phyloP scores from a whole-genome alignment of 768 basidiomycete species.

The Phylloporus sp. region DNA sequence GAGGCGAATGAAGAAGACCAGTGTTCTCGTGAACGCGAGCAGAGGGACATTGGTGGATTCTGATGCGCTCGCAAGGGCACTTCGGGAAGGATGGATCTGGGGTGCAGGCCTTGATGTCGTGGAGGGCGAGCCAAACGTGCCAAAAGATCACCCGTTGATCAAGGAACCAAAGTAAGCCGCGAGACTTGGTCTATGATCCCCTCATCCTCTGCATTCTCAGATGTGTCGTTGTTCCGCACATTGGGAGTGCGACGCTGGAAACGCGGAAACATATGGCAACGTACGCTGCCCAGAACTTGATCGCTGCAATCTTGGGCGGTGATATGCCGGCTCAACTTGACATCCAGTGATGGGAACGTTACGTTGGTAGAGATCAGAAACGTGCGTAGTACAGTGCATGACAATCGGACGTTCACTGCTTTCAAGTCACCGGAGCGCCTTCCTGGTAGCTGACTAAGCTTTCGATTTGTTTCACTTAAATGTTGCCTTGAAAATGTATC shows the following conservation, averaged over 20 bases:
- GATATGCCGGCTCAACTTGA: conserved; percentile 53
- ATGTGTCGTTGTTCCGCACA: conserved; percentile 82
- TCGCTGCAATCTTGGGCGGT: conserved; percentile 42
- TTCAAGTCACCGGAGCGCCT: background rate
- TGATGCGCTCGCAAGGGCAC: conserved; percentile 76
- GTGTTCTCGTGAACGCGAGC: conserved; percentile 79
- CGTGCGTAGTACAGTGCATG: no score
- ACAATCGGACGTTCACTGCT: no score
- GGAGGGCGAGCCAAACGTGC: conserved; percentile 82
- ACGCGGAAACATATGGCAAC: conserved; percentile 80
- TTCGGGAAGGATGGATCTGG: conserved; percentile 76
- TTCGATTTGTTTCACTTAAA: conserved; percentile 1
- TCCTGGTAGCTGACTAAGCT: conserved; percentile 15
- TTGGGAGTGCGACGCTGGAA: conserved; percentile 85
- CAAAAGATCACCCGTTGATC: conserved; percentile 71
- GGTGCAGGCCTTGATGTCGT: conserved; percentile 93
- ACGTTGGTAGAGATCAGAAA: background rate
- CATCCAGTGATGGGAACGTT: conserved; percentile 6
- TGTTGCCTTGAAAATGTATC: background rate
- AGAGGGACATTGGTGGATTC: conserved; percentile 89
- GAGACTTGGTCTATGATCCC: background rate
- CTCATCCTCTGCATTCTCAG: conserved; percentile 32
- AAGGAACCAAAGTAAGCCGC: conserved; percentile 60
- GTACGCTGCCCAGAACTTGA: conserved; percentile 63
- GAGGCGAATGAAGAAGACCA: conserved; percentile 76